phyloP scores from a whole-genome alignment of 805 yeast genomes.

The Candida loeiensis region DNA sequence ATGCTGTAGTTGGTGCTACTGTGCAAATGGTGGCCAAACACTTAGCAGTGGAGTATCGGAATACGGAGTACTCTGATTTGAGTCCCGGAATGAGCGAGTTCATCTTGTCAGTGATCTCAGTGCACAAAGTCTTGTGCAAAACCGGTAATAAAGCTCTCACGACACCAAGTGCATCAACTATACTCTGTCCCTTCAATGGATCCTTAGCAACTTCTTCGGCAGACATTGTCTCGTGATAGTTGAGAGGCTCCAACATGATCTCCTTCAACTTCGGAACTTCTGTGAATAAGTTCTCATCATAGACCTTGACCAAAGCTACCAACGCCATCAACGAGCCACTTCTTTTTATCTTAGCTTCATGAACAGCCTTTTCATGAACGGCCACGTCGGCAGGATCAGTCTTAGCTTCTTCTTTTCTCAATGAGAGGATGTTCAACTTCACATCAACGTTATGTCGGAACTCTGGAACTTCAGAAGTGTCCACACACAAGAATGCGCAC shows the following conservation, averaged over 20 bases:
- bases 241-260: constrained; percentile 65
- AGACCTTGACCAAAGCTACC: constrained; percentile 52
- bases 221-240: constrained; percentile 28
- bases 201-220: constrained; percentile 30
- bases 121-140: constrained; percentile 47
- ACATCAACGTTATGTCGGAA: constrained; percentile 61
- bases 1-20: constrained; percentile 62
- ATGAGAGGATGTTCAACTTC: constrained; percentile 60
- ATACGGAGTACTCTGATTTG: constrained; percentile 70
- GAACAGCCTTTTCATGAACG: constrained; percentile 58
- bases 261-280: constrained; percentile 64
- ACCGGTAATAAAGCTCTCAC: constrained; percentile 69
- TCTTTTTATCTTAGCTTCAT: constrained; percentile 75
- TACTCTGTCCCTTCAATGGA: constrained; percentile 62
- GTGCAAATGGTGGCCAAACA: constrained; percentile 79
- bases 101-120: constrained; percentile 44
- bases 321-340: constrained; percentile 78
- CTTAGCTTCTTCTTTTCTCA: constrained; percentile 72
- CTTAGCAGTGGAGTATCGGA: constrained; percentile 87
- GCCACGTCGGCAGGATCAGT: constrained; percentile 60
- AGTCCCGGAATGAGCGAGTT: constrained; percentile 50
- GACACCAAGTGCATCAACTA: constrained; percentile 84
- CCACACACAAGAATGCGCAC: constrained; percentile 92
- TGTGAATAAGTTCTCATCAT: constrained; percentile 52
- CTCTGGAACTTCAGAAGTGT: constrained; percentile 93